These are phyloP conservation scores for Macrolepiota dolichaula DNA, from an alignment of 768 basidiomycete species.

Conservation along the genomic window DNA sequence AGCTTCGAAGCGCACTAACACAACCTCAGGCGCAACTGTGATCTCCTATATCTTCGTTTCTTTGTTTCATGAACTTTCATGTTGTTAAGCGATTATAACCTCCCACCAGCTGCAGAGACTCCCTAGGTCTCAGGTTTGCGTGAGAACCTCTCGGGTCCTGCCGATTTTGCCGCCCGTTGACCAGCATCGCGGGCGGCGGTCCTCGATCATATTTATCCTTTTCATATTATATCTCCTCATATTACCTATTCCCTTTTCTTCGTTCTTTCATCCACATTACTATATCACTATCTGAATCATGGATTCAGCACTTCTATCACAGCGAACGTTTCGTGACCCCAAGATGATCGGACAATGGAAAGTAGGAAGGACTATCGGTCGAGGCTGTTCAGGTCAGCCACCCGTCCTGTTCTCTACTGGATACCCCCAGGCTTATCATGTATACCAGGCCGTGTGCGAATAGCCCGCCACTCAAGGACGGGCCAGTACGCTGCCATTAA, in stretches of 20 bases:
- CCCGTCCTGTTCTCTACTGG: background rate
- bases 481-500: conserved; percentile 92
- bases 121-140: too few relatives aligned
- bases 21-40: too few relatives aligned
- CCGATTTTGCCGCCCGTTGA: too few relatives aligned
- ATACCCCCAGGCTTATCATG: background rate
- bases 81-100: too few relatives aligned
- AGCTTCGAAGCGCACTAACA: too few relatives aligned
- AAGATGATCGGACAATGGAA: conserved; percentile 81
- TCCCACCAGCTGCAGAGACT: too few relatives aligned
- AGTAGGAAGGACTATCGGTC: conserved; percentile 80
- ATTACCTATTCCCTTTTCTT: background rate
- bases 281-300: conserved; percentile 14
- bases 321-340: conserved; percentile 36
- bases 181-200: too few relatives aligned
- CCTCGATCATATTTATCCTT: background rate
- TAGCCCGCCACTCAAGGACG: conserved; percentile 84
- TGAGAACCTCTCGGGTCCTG: background rate
- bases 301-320: conserved; percentile 1
- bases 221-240: background rate
- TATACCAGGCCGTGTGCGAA: conserved; percentile 76
- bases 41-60: too few relatives aligned
- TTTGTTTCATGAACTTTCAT: too few relatives aligned
- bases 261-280: conserved; percentile 17
- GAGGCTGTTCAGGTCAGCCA: conserved; percentile 68